These are phyloP conservation scores for Amborella trichopoda DNA, from an alignment of 164 flowering plant species.

Conservation along the genomic window DNA sequence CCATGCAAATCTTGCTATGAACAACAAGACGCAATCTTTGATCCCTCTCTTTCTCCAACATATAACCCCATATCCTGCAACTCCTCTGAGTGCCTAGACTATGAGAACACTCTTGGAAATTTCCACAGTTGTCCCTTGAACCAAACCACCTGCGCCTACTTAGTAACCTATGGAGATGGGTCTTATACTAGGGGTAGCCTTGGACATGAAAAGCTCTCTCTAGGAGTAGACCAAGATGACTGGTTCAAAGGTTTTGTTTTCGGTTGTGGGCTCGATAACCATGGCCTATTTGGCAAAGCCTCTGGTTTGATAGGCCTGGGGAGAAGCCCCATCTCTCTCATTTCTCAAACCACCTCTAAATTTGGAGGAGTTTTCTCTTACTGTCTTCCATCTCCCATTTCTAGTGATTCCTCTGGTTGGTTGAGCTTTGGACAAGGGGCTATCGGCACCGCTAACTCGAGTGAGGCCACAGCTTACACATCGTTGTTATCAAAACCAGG, in stretches of 20 bases:
- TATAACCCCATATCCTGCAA: conserved; percentile 43
- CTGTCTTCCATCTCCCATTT: conserved; percentile 54
- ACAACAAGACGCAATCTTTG: conserved; percentile 63
- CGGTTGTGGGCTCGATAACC: conserved; percentile 69
- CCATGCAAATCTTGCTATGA: conserved; percentile 62
- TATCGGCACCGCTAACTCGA: conserved; percentile 36
- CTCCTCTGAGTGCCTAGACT: conserved; percentile 45
- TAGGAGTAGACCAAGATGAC: conserved; percentile 27
- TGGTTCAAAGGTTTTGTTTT: conserved; percentile 52
- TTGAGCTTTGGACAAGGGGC: conserved; percentile 35
- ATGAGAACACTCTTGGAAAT: conserved; percentile 38
- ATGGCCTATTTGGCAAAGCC: conserved; percentile 69
- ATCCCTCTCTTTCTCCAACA: conserved; percentile 46
- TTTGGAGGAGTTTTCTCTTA: conserved; percentile 80
- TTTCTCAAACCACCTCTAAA: conserved; percentile 37
- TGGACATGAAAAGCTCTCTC: conserved; percentile 28
- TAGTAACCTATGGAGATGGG: conserved; percentile 66
- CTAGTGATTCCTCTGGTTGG: conserved; percentile 48
- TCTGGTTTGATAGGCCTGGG: conserved; percentile 78
- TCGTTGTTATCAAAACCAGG: conserved; percentile 36
- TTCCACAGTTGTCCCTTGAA: conserved; percentile 26
- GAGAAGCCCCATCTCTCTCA: conserved; percentile 46
- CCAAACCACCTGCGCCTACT: conserved; percentile 35
- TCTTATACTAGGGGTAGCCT: conserved; percentile 66
- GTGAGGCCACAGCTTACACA: conserved; percentile 55